Conservation (phyloP, 1,284 basidiomycete genomes). For the Vanrija sp. region DNA sequence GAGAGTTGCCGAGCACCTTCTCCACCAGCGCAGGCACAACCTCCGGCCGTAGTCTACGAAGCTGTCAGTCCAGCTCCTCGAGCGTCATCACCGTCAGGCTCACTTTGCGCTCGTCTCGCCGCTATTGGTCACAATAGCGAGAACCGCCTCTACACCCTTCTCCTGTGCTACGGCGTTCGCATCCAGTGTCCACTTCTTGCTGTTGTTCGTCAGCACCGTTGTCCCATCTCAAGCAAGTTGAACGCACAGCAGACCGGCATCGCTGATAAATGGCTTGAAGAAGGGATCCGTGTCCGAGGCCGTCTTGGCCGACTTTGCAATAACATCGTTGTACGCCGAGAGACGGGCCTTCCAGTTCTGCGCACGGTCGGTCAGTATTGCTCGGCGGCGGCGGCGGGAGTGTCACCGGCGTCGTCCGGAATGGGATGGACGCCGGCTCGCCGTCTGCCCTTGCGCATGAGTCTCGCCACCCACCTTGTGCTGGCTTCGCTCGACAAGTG, state of each 20-base stretch:
- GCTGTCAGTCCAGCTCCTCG: not conserved
- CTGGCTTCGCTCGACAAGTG: constrained; percentile 74
- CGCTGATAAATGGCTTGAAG: constrained; percentile 78
- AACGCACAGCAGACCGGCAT: constrained; percentile 35
- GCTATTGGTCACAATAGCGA: constrained; percentile 81
- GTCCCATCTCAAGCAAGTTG: not conserved
- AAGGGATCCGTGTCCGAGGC: constrained; percentile 89
- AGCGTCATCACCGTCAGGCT: constrained; percentile 8
- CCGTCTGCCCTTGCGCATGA: too few species aligned
- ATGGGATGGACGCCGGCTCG: too few species aligned
- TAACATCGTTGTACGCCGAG: constrained; percentile 84
- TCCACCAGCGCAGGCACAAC: constrained; percentile 89
- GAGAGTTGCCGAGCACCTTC: constrained; percentile 87
- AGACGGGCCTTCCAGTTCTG: constrained; percentile 96
- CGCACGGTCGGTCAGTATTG: not conserved
- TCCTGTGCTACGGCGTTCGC: constrained; percentile 97
- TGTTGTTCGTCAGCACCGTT: constrained; percentile 22
- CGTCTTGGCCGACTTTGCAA: constrained; percentile 78
- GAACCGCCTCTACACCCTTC: constrained; percentile 84
- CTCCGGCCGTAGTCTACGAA: constrained; percentile 56
- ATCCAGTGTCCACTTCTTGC: constrained; percentile 85
- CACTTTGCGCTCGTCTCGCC: constrained; percentile 74
- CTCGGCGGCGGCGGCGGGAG: not conserved
- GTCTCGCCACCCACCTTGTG: constrained; percentile 62
- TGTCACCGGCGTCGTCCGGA: not conserved